Evolutionary conservation across 805 yeast genomes (phyloP), one percentile per base, ranked within the genome.

Genomic region (Candida michaelii): DNA sequence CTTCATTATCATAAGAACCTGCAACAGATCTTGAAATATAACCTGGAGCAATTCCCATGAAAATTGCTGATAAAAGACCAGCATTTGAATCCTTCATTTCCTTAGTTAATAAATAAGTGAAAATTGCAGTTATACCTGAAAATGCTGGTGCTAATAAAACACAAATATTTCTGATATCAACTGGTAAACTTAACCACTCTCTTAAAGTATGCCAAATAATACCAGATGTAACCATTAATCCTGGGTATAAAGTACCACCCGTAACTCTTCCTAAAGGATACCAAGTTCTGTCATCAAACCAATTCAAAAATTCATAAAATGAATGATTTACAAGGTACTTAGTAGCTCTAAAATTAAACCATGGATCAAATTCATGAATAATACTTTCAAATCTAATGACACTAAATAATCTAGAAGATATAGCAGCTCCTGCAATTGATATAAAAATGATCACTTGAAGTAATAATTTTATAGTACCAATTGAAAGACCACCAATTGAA

Each of bases 251-350:
- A 1, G 99, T 95, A 45, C 99, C 99, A 54, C 99, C 99, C 10
- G 99, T 93, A 58, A 93, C 99, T 69, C 99, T 80, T 15, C 99
- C 99, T 52, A 93, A 74, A 14, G 99, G 99, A 64, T 93, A 93
- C 99, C 99, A 93, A 14, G 99, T 91, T 60, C 96, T 80, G 63
- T 91, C 97, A 63, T 93, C 99, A 58, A 93, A 93, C 99, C 99
- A 93, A 64, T 93, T 93, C 58, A 95, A 75, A 59, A 93, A 95
- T 52, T 89, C 90, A 71, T 89, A 85, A 64, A 80, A 91, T 5
- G 93, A 83, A 58, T 89, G 81, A 33, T 79, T 71, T 23, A 89
- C 95, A 51, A 93, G 76, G 63, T 88, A 89, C 63, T 86, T 85
- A n/a, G 99, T 87, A 33, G 99, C 99, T 51, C 99, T 74, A 72